A percentile compares a stretch with the other conserved stretches of the same genome.
Evolutionary conservation across 495 filamentous ascomycete species (phyloP).

Genomic region (Durotheca rogersii): DNA sequence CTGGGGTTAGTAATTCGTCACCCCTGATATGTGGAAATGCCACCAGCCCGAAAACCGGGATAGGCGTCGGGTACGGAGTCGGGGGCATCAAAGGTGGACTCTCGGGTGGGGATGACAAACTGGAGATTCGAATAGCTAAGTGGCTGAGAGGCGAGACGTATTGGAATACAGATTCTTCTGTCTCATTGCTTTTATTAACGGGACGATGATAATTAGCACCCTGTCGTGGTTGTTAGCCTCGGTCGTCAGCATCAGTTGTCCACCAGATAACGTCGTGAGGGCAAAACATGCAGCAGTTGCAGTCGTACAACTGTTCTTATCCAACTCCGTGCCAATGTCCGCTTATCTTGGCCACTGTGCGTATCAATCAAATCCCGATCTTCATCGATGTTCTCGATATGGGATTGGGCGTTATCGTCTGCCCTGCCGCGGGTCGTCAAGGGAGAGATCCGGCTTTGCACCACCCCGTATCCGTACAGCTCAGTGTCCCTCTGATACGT

Average conservation of each 20-base stretch:
- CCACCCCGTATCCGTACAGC: too few species aligned
- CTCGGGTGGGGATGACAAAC: background rate
- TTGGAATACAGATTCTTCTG: too few species aligned
- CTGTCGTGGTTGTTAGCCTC: background rate
- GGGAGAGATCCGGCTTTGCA: too few species aligned
- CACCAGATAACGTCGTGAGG: background rate
- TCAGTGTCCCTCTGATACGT: too few species aligned
- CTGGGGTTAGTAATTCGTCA: conserved; percentile 1
- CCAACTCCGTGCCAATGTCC: background rate
- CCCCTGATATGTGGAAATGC: conserved; percentile 3
- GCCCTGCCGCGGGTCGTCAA: too few species aligned
- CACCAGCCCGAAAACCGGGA: too few species aligned
- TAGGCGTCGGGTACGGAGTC: too few species aligned
- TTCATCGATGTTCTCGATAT: too few species aligned
- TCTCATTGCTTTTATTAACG: too few species aligned
- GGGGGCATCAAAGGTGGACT: background rate
- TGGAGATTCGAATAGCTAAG: background rate
- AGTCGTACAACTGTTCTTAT: background rate
- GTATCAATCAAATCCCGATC: background rate
- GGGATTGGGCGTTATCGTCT: too few species aligned
- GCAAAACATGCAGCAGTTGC: conserved; percentile 3
- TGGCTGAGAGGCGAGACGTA: too few species aligned
- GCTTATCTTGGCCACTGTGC: conserved; percentile 2
- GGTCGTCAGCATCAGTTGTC: background rate
- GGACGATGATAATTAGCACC: too few species aligned